Conservation (phyloP, 129 eudicot genomes). For the Daucus carota region DNA sequence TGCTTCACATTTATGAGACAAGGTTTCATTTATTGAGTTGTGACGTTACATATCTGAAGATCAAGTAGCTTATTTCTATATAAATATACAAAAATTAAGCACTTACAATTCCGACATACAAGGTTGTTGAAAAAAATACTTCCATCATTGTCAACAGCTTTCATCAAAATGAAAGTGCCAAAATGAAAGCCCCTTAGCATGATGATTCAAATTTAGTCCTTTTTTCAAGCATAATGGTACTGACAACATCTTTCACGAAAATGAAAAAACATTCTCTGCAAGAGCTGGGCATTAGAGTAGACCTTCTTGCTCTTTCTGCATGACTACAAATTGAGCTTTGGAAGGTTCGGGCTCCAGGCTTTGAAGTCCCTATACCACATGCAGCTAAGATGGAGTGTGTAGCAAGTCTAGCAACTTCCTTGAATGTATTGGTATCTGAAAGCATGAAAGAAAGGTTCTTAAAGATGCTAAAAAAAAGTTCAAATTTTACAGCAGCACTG, state of each 20-base stretch:
- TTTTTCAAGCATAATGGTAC: constrained; percentile 38
- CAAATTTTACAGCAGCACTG: background rate
- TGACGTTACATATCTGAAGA: background rate
- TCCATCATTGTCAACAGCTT: background rate
- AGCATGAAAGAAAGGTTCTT: constrained; percentile 1
- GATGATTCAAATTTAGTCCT: background rate
- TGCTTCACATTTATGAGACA: background rate
- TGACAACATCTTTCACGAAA: constrained; percentile 67
- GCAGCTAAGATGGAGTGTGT: constrained; percentile 79
- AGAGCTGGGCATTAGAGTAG: constrained; percentile 57
- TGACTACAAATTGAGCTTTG: constrained; percentile 45
- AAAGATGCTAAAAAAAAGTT: background rate
- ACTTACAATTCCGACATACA: background rate
- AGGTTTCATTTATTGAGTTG: background rate
- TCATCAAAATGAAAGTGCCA: background rate
- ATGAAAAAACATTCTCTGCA: constrained; percentile 75
- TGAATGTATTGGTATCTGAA: constrained; percentile 61
- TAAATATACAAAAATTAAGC: background rate
- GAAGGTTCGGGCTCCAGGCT: constrained; percentile 27
- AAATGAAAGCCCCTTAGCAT: background rate
- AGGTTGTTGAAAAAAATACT: background rate
- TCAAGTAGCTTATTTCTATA: background rate
- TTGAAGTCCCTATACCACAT: constrained; percentile 57
- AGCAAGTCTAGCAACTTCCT: constrained; percentile 71
- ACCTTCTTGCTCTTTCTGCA: constrained; percentile 24